Evolutionary conservation across 169 alveolate genomes (phyloP), one percentile per base, ranked within the genome.

Genomic region (Cryptosporidium bovis): DNA sequence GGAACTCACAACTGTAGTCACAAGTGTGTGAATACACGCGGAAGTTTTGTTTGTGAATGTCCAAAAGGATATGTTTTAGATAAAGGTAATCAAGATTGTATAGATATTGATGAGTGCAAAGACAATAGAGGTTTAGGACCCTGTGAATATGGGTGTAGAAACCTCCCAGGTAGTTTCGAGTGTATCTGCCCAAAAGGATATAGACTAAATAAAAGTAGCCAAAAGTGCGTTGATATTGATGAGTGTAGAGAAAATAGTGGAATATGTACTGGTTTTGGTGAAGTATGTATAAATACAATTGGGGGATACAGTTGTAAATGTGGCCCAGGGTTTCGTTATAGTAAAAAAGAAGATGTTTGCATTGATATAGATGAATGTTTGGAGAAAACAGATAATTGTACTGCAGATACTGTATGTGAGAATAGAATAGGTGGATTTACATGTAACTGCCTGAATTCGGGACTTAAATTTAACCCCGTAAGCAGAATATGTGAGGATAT

Each of bases 11-110:
- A 56, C 27, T 91, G 94, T 60, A 89, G 84, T 51, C 83, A 87
- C 20, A 83, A 44, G 15, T 91, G 93, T 65, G 65, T 84, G 24
- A 90, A 91, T 85, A 91, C 92, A 18, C 66, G 66, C 50, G 94
- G 94, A 18, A 71, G 91, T 16, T 92, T 31, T 68, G 60, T 68
- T 16, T 92, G 94, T 64, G 92, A 83, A 64, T 92, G 94, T 64
- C 56, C 84, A 1, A 20, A 10, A 27, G 93, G 93, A 7, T 84
- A 64, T 77, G 29, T 29, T 5, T 65, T 84, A 3, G 84, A 51
- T 24, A 90, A 84, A 56, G 31, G 69, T 50, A 31, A 58, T 15
- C 51, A 65, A 18, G 83, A 66, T 18, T 87, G 94, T 83, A 20
- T 51, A 58, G 91, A 91, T 60, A 71, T 87, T 66, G 90, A 91